Conservation (phyloP, 73 alveolate species). For the Diophrys sp. region DNA sequence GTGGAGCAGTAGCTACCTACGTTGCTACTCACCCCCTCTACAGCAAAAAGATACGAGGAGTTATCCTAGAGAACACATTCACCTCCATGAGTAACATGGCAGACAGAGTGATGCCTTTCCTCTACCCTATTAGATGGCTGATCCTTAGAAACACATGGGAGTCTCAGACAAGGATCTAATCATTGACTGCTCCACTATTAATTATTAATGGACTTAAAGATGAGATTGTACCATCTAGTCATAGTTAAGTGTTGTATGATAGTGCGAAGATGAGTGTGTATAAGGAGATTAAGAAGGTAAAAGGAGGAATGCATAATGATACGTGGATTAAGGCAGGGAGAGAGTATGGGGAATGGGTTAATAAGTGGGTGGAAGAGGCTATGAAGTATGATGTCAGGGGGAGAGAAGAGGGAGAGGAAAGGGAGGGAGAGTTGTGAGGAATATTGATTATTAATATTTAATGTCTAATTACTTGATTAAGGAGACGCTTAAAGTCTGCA, state of each 20-base stretch:
- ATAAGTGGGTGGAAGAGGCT: no score
- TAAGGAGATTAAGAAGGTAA: neutral
- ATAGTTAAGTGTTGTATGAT: constrained; percentile 47
- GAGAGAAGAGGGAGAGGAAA: no score
- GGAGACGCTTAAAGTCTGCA: no score
- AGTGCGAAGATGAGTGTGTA: constrained; percentile 14
- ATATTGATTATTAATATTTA: no score
- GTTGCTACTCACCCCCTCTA: neutral
- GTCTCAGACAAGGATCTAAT: constrained; percentile 50
- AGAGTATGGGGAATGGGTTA: neutral
- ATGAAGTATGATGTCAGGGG: no score
- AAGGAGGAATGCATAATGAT: constrained; percentile 1
- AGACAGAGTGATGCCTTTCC: constrained; percentile 61
- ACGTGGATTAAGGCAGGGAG: constrained; percentile 13
- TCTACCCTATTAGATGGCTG: constrained; percentile 37
- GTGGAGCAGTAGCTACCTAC: constrained; percentile 85
- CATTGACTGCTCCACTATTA: constrained; percentile 35
- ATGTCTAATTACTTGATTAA: no score
- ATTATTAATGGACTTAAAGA: constrained; percentile 63
- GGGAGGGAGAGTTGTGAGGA: no score
- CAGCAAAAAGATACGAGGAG: constrained; percentile 51
- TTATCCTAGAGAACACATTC: constrained; percentile 85
- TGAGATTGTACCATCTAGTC: constrained; percentile 72
- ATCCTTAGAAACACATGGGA: constrained; percentile 73
- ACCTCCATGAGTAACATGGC: constrained; percentile 77